phyloP scores from a whole-genome alignment of 306 rosid species.

The Albizia julibrissin region DNA sequence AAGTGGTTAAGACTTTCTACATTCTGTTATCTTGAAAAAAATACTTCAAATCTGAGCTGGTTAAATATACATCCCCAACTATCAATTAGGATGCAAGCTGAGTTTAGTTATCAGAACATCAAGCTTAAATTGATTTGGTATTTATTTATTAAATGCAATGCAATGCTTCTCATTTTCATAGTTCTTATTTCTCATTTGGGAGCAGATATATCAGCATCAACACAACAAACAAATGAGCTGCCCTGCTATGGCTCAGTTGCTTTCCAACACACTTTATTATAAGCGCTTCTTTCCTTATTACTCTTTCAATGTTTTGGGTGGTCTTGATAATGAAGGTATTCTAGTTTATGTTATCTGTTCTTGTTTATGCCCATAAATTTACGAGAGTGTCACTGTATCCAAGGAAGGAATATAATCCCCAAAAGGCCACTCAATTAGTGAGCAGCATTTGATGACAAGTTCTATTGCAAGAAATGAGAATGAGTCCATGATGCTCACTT shows the following conservation, averaged over 20 bases:
- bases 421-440: neutral
- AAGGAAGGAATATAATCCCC: neutral
- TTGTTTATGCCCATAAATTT: constrained; percentile 23
- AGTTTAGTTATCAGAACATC: neutral
- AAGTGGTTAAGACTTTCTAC: neutral
- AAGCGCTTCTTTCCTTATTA: constrained; percentile 98
- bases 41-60: neutral
- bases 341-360: constrained; percentile 11
- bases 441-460: neutral
- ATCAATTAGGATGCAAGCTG: neutral
- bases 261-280: constrained; percentile 93
- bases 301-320: constrained; percentile 93
- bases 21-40: neutral
- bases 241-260: constrained; percentile 97
- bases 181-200: neutral
- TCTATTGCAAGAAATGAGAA: neutral
- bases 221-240: constrained; percentile 99
- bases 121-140: neutral
- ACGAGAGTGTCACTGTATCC: neutral
- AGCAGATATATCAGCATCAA: constrained; percentile 91
- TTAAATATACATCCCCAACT: neutral
- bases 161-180: neutral
- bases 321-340: constrained; percentile 91
- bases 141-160: neutral
- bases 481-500: neutral